phyloP scores from a whole-genome alignment of 352 stramenopile species.

The Globisporangium camurandrum region DNA sequence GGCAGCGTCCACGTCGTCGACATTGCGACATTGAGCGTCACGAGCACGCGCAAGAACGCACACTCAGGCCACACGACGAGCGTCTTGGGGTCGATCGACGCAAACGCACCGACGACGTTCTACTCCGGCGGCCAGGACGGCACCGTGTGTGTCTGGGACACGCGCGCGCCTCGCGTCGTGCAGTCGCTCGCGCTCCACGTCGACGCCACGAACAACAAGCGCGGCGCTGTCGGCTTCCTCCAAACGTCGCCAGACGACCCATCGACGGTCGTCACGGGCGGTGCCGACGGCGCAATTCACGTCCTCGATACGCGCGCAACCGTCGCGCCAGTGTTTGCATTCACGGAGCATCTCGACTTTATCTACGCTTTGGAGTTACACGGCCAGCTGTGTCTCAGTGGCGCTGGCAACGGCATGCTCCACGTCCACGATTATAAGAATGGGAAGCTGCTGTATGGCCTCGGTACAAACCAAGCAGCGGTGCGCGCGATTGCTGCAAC shows the following conservation, averaged over 20 bases:
- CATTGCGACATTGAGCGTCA: slow-evolving; percentile 34
- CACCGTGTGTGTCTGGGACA: slow-evolving; percentile 64
- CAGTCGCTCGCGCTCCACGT: slow-evolving; percentile 40
- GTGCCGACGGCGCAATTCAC: slow-evolving; percentile 71
- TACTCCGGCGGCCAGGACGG: slow-evolving; percentile 82
- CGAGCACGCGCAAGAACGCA: slow-evolving; percentile 27
- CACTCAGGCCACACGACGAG: slow-evolving; percentile 65
- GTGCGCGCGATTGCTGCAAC: slow-evolving; percentile 64
- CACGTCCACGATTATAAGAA: slow-evolving; percentile 71
- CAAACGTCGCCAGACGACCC: slow-evolving; percentile 29
- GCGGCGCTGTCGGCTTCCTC: slow-evolving; percentile 66
- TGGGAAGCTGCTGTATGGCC: slow-evolving; percentile 66
- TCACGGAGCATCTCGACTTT: slow-evolving; percentile 79
- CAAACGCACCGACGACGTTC: slow-evolving; percentile 14
- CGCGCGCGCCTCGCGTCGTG: slow-evolving; percentile 28
- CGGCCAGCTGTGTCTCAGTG: slow-evolving; percentile 68
- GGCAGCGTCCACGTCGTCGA: slow-evolving; percentile 61
- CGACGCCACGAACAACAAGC: slow-evolving; percentile 47
- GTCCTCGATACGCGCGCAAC: slow-evolving; percentile 62
- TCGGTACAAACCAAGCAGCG: slow-evolving; percentile 79
- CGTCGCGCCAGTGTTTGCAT: slow-evolving; percentile 41
- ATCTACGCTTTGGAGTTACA: slow-evolving; percentile 77
- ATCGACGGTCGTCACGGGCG: slow-evolving; percentile 56
- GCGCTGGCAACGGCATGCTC: slow-evolving; percentile 79
- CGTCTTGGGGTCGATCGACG: slow-evolving; percentile 30